Evolutionary conservation across 352 stramenopile species (phyloP).

Genomic region (Blastocystis hominis): DNA sequence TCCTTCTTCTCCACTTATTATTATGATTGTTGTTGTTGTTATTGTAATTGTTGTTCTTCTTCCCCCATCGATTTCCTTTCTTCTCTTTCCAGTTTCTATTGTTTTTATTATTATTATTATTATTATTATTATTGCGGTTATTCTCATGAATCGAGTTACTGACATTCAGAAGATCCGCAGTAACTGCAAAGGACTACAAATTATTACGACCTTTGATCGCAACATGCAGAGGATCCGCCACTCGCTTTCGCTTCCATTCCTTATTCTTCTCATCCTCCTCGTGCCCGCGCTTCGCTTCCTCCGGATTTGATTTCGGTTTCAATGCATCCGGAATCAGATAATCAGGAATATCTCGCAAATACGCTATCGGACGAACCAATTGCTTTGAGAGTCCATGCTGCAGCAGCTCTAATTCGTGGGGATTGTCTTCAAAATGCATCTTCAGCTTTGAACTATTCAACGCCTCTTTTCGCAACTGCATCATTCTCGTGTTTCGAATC

Average conservation of each 20-base stretch:
- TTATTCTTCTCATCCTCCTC: conserved; percentile 64
- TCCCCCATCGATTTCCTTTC: too few relatives aligned
- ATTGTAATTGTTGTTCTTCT: too few relatives aligned
- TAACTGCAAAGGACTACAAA: conserved; percentile 62
- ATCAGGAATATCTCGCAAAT: conserved; percentile 83
- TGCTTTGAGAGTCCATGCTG: conserved; percentile 89
- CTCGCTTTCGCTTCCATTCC: conserved; percentile 68
- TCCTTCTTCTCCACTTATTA: too few relatives aligned
- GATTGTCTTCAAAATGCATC: conserved; percentile 91
- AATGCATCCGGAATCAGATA: conserved; percentile 92
- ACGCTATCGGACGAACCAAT: conserved; percentile 80
- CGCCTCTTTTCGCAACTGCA: conserved; percentile 92
- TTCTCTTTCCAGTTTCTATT: too few relatives aligned
- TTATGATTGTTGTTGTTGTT: too few relatives aligned
- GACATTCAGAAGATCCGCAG: conserved; percentile 28
- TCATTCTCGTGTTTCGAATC: conserved; percentile 83
- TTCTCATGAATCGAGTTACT: too few relatives aligned
- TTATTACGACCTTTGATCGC: conserved; percentile 64
- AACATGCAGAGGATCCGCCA: conserved; percentile 89
- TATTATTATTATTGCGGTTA: too few relatives aligned
- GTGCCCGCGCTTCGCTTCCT: conserved; percentile 61
- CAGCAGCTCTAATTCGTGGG: conserved; percentile 79
- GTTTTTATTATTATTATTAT: too few relatives aligned
- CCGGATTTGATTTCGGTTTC: conserved; percentile 71
- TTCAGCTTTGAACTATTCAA: conserved; percentile 90